phyloP scores from a whole-genome alignment of 805 yeast species.

The Ogataea ramenticola region DNA sequence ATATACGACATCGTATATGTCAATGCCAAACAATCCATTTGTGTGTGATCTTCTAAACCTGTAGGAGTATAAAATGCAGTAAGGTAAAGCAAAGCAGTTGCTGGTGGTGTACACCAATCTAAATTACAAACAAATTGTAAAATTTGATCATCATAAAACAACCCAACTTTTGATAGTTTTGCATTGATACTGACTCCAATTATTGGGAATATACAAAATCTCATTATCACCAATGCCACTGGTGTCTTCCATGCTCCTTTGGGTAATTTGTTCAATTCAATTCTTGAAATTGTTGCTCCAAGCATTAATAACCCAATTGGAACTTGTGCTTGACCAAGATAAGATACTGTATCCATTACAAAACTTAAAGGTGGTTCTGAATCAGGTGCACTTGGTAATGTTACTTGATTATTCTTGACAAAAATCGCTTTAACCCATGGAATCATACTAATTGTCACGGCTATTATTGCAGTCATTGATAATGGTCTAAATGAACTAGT shows the following conservation, averaged over 20 bases:
- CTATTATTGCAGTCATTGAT: conserved; percentile 58
- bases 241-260: conserved; percentile 68
- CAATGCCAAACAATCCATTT: conserved; percentile 83
- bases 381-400: conserved; percentile 77
- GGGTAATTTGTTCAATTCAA: conserved; percentile 53
- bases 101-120: conserved; percentile 76
- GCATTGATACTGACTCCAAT: conserved; percentile 65
- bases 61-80: conserved; percentile 85
- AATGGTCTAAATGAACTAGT: conserved; percentile 62
- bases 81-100: conserved; percentile 80
- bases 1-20: conserved; percentile 70
- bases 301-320: conserved; percentile 77
- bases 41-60: conserved; percentile 39
- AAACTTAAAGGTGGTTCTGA: conserved; percentile 76
- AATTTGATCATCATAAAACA: conserved; percentile 55
- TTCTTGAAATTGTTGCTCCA: conserved; percentile 84
- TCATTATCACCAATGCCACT: conserved; percentile 42
- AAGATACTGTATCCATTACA: conserved; percentile 70
- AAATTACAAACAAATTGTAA: conserved; percentile 68
- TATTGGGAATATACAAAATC: conserved; percentile 69
- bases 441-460: conserved; percentile 69
- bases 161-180: conserved; percentile 51
- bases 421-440: conserved; percentile 79
- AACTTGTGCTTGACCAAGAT: conserved; percentile 81
- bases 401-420: conserved; percentile 37